Conservation (phyloP, 2,329 filamentous ascomycete species). For the Fusarium fracticaudum region DNA sequence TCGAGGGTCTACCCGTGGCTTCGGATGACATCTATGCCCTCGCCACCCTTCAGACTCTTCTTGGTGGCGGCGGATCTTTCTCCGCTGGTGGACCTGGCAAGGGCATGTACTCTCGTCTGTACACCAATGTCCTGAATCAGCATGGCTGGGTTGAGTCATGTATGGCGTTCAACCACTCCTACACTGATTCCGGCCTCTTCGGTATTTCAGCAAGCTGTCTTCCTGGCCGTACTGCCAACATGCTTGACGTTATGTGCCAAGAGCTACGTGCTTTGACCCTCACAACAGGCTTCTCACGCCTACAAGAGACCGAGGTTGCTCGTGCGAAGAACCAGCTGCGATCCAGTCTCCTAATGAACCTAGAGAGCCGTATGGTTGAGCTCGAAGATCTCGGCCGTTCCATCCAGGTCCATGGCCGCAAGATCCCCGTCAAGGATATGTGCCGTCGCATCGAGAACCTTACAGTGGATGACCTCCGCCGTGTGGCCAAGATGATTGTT, state of each 20-base stretch:
- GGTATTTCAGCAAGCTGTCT: slow-evolving; percentile 90
- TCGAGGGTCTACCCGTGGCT: slow-evolving; percentile 91
- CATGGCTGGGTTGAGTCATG: slow-evolving; percentile 97
- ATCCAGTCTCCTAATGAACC: slow-evolving; percentile 92
- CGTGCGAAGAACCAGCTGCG: slow-evolving; percentile 97
- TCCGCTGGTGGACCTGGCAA: slow-evolving; percentile 96
- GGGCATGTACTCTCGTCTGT: slow-evolving; percentile 98
- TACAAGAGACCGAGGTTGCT: slow-evolving; percentile 81
- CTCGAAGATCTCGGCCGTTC: slow-evolving; percentile 94
- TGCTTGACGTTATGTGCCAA: slow-evolving; percentile 96
- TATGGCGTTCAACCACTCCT: slow-evolving; percentile 95
- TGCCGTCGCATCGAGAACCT: slow-evolving; percentile 85
- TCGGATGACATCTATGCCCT: slow-evolving; percentile 96
- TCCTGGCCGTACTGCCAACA: slow-evolving; percentile 78
- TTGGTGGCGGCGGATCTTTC: slow-evolving; percentile 96
- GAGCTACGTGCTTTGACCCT: slow-evolving; percentile 83
- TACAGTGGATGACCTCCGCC: slow-evolving; percentile 80
- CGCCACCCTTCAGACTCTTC: slow-evolving; percentile 92
- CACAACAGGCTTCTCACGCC: slow-evolving; percentile 76
- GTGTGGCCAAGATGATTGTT: slow-evolving; percentile 83
- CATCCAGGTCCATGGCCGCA: slow-evolving; percentile 94
- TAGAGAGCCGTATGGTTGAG: slow-evolving; percentile 97
- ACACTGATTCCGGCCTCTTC: slow-evolving; percentile 95
- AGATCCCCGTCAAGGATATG: slow-evolving; percentile 94
- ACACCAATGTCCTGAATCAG: slow-evolving; percentile 98